Evolutionary conservation across 306 rosid genomes (phyloP), one percentile per base, ranked within the genome.

Genomic region (Quercus bicolor): DNA sequence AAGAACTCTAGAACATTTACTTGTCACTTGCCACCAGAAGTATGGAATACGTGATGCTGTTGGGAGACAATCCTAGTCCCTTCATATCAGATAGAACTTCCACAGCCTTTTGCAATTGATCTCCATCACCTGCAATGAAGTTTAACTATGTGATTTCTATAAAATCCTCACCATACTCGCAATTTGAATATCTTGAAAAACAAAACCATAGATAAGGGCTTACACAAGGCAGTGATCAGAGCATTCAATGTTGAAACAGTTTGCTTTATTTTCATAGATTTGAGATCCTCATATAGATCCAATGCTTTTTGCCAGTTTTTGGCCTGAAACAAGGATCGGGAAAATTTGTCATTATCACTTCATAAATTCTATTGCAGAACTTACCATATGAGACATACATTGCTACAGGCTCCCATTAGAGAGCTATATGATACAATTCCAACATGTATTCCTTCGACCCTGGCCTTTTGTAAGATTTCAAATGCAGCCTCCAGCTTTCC

Each of bases 331-430:
- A 84, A 82, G 24, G 23, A 34, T 8, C 2, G 26, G 51, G 15
- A 2, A 66, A 5, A 23, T 33, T 34, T 4, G n/a, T 33, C 12
- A 66, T 6, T 16, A 13, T 18, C 71, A 3, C 37, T 33, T 29
- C 19, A 14, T 31, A 31, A 33, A 59, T 3, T 40, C 15, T 68
- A 33, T 33, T 10, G 45, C 51, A 70, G 61, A 77, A 61, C 19
- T 45, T 54, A 72, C 84, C 72, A 75, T 70, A 59, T 29, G 65
- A 62, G 69, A 88, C 94, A 80, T 93, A 95, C 98, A 85, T 95
- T 91, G 91, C 98, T 87, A 85, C 98, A 95, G 74, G 98, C 98
- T 40, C 98, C 98, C 98, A 95, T 92, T 90, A 95, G 85, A 72
- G 98, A 92, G 84, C 98, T 91, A 86, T 91, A 95, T 74, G 97